Base-by-base conservation (phyloP, 2,329 filamentous ascomycete genomes). In the Sporothrix pallida region DNA sequence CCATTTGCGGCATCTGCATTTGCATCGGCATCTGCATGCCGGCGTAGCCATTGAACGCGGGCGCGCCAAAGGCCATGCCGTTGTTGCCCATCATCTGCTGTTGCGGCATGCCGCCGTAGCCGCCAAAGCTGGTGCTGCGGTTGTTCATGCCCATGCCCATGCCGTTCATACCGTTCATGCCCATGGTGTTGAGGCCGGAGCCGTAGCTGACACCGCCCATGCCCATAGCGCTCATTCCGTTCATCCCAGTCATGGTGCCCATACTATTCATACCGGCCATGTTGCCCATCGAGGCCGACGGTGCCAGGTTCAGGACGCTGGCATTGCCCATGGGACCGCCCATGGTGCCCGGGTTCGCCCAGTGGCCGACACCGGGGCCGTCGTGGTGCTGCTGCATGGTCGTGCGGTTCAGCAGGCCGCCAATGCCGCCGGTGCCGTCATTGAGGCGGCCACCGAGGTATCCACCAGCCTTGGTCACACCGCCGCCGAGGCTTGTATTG, bases 391-490 rank as follows among this genome's bases (percentile, higher is more conserved):
- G 71, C 46, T 62, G 15, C 23, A 63, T 70, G 17, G 60, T 31
- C 9, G 44, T 46, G 44, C 48, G 44, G 50, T 54, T 46, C 52
- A 77, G 75, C 63, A 50, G 31, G 31, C 78, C 79, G 13, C 77
- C 58, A 3, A 78, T 78, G 2, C 87, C 87, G 5, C 83, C 87
- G 15, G 77, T 79, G 1, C 86, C 86, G 71, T 88, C 86, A 76
- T 89, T 89, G 78, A 86, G 89, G n/a, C 82, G 81, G 2, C 88
- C 87, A 23, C 84, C 83, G 76, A 83, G 82, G 78, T 83, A 89
- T 0, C 86, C 87, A 44, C 86, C 84, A 0, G 84, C 78, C 42
- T 26, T 79, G 78, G 71, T 69, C 3, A 60, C 9, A 8, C 54
- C 58, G 31, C 63, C 44, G 20, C 60, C 74, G 6, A 69, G 20